Evolutionary conservation across 805 yeast genomes (phyloP), one percentile per base, ranked within the genome.

Genomic region (Yamadazyma endophytica): DNA sequence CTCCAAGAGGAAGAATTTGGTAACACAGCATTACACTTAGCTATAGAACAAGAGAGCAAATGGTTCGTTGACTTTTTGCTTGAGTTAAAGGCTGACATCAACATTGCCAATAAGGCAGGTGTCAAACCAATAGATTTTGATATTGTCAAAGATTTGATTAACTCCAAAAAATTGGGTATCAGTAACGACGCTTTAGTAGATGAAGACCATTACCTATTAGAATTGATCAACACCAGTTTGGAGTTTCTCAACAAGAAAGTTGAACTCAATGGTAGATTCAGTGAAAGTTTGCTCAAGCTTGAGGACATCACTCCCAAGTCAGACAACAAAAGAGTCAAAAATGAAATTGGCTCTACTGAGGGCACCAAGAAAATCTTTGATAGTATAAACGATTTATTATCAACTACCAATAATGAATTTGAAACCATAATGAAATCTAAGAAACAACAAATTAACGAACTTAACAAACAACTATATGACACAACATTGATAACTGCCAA

Each of bases 121-220:
- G 70, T 90, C 20, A 76, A 83, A 39, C 95, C 97, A 3, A 60
- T 70, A 9, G 97, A 92, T 58, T 90, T 84, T 58, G 95, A 95
- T 26, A 77, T 82, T 32, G 75, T 70, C 26, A 59, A 74, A 27
- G 68, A 64, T 28, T 48, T 52, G 9, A 24, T 28, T 6, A 39
- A 46, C 22, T 31, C 24, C 8, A 41, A 35, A 20, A 38, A 41
- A 26, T 32, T 38, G 11, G 40, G 38, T n/a, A 39, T 37, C 19
- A 23, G 27, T 9, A 41, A 35, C 14, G 37, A 35, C 9, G 24
- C 31, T 8, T 30, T 36, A 15, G 26, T 35, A 24, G 50, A 44
- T 27, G 47, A 45, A 9, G 46, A 46, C 21, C 58, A 54, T 13
- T 61, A 54, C 24, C 39, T 62, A 11, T 39, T 63, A 25, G 63